These are phyloP conservation scores for Circinella umbellata DNA, from an alignment of 371 early-diverging fungal genomes.

Conservation along the genomic window DNA sequence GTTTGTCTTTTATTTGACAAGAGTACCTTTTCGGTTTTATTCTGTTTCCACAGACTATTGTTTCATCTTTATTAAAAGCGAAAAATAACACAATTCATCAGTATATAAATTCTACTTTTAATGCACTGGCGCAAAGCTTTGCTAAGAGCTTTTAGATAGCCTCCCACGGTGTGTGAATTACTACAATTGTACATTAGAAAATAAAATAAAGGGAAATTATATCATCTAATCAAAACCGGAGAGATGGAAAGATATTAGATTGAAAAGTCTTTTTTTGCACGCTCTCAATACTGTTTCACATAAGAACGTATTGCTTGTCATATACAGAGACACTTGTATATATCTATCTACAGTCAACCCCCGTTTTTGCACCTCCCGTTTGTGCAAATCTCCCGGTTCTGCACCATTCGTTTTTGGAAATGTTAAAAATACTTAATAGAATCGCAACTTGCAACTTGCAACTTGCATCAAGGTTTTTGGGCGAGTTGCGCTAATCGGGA, in stretches of 20 bases:
- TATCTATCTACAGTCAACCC: no score
- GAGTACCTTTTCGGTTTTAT: slow-evolving; percentile 27
- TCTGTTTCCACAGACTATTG: not conserved
- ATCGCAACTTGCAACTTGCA: no score
- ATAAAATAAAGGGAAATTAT: not conserved
- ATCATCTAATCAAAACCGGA: slow-evolving; percentile 4
- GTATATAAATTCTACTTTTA: slow-evolving; percentile 57
- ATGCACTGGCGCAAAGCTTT: slow-evolving; percentile 61
- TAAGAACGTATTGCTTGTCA: slow-evolving; percentile 38
- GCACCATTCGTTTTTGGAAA: no score
- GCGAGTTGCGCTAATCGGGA: no score
- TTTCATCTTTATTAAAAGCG: no score
- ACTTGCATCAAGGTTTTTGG: no score
- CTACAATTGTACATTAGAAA: no score
- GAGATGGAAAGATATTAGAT: slow-evolving; percentile 29
- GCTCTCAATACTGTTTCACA: slow-evolving; percentile 62
- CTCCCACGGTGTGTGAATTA: slow-evolving; percentile 39
- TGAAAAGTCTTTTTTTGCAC: slow-evolving; percentile 49
- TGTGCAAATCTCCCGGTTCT: no score
- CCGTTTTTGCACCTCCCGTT: no score
- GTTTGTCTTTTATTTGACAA: slow-evolving; percentile 54
- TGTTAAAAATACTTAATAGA: no score
- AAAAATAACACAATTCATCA: not conserved
- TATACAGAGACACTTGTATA: no score
- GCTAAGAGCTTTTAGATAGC: slow-evolving; percentile 53